Evolutionary conservation across 208 protist species (phyloP).

Genomic region (Trypanosoma theileri): DNA sequence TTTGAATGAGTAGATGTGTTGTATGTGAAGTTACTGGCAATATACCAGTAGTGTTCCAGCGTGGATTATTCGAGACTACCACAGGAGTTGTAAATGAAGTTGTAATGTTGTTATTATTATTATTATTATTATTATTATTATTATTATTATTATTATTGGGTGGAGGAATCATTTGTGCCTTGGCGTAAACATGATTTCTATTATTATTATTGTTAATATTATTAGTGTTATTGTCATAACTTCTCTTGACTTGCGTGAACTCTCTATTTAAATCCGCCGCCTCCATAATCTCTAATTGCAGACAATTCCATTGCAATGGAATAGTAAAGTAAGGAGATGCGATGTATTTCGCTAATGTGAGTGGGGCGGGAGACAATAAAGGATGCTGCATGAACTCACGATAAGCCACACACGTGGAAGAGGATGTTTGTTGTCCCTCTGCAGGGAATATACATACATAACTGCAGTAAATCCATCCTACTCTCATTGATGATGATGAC

Average conservation of each 20-base stretch:
- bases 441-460: slow-evolving; percentile 30
- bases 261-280: background rate
- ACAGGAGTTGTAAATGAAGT: background rate
- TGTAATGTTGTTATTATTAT: background rate
- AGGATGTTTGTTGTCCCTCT: background rate
- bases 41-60: background rate
- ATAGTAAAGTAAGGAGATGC: slow-evolving; percentile 1
- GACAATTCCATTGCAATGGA: slow-evolving; percentile 8
- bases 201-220: background rate
- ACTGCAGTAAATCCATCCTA: slow-evolving; percentile 54
- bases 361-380: background rate
- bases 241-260: background rate
- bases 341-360: slow-evolving; percentile 8
- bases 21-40: slow-evolving; percentile 12
- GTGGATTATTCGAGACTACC: background rate
- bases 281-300: slow-evolving; percentile 18
- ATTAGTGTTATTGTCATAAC: background rate
- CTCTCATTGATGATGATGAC: background rate
- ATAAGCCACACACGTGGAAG: slow-evolving; percentile 6
- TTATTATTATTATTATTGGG: background rate
- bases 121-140: background rate
- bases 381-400: slow-evolving; percentile 17
- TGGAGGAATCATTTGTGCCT: slow-evolving; percentile 10
- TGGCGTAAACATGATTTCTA: slow-evolving; percentile 4
- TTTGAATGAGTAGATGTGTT: slow-evolving; percentile 18